Evolutionary conservation across 2,329 filamentous ascomycete genomes (phyloP).

Genomic region (Dactylonectria estremocensis): DNA sequence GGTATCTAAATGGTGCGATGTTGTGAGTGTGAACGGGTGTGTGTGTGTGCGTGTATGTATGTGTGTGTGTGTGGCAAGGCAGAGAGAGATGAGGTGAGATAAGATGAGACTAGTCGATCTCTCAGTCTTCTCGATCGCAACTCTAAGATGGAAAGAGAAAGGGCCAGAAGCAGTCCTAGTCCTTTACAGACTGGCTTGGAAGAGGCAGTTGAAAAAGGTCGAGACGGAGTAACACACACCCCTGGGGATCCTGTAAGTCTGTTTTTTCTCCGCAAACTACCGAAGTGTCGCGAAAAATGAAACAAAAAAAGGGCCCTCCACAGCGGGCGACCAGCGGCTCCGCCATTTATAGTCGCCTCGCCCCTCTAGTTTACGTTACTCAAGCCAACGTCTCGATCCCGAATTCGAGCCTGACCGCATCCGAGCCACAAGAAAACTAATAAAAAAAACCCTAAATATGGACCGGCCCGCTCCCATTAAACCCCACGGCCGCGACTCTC

Average conservation of each 20-base stretch:
- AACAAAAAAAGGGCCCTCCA: not conserved
- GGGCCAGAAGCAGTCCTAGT: not conserved
- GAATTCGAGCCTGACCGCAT: constrained; percentile 19
- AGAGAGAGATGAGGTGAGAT: not conserved
- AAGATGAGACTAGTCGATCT: constrained; percentile 1
- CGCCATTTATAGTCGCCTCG: constrained; percentile 26
- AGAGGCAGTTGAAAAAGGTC: too few relatives aligned
- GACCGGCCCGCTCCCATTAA: constrained; percentile 27
- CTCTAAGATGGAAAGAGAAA: not conserved
- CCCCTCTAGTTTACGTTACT: not conserved
- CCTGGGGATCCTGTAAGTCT: constrained; percentile 2
- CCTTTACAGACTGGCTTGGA: not conserved
- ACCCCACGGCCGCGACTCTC: constrained; percentile 19
- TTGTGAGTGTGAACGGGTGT: constrained; percentile 17
- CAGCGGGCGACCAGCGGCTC: constrained; percentile 20
- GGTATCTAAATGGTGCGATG: constrained; percentile 2
- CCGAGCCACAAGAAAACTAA: not conserved
- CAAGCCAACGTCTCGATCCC: not conserved
- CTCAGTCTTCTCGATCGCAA: not conserved
- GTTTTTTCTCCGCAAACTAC: constrained; percentile 8
- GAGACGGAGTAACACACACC: not conserved
- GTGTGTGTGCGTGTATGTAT: constrained; percentile 2
- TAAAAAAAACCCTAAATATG: constrained; percentile 21
- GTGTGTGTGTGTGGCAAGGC: constrained; percentile 12
- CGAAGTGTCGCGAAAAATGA: constrained; percentile 1